Evolutionary conservation across 768 basidiomycete species (phyloP).

Genomic region (Phanerodontia chrysosporium): DNA sequence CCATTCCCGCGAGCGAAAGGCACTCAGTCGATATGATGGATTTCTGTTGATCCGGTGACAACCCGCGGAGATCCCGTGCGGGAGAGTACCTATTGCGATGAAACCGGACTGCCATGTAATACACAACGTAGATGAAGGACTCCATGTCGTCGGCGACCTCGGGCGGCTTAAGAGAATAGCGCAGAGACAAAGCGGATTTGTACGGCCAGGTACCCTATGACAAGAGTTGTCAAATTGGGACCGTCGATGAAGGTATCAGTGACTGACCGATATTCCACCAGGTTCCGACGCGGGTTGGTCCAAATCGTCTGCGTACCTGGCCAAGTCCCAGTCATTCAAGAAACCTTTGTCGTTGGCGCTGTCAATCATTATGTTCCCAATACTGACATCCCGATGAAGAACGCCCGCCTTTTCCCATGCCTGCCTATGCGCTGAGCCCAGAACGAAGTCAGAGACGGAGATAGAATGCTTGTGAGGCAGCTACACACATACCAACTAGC

Average conservation of each 20-base stretch:
- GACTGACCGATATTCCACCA: not conserved
- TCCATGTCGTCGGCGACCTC: slow-evolving; percentile 17
- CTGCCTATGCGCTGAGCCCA: not conserved
- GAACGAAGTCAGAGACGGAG: not conserved
- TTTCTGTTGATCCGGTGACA: too few relatives aligned
- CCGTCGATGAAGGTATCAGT: not conserved
- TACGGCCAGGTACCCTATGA: slow-evolving; percentile 19
- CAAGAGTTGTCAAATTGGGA: too few relatives aligned
- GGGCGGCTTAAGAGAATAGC: slow-evolving; percentile 1
- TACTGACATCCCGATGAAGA: slow-evolving; percentile 9
- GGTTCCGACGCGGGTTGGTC: not conserved
- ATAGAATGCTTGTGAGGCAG: too few relatives aligned
- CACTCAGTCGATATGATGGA: too few relatives aligned
- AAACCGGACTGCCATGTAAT: not conserved
- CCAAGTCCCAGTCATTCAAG: slow-evolving; percentile 8
- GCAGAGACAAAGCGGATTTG: slow-evolving; percentile 11
- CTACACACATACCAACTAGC: not conserved
- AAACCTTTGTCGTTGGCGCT: not conserved
- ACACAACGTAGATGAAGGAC: slow-evolving; percentile 15
- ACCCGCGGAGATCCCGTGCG: too few relatives aligned
- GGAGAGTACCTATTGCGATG: not conserved
- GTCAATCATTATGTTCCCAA: not conserved
- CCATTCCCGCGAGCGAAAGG: not conserved
- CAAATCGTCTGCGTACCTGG: not conserved
- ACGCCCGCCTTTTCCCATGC: slow-evolving; percentile 2